Evolutionary conservation across 73 alveolate genomes (phyloP).

Genomic region (Blepharisma stoltei): DNA sequence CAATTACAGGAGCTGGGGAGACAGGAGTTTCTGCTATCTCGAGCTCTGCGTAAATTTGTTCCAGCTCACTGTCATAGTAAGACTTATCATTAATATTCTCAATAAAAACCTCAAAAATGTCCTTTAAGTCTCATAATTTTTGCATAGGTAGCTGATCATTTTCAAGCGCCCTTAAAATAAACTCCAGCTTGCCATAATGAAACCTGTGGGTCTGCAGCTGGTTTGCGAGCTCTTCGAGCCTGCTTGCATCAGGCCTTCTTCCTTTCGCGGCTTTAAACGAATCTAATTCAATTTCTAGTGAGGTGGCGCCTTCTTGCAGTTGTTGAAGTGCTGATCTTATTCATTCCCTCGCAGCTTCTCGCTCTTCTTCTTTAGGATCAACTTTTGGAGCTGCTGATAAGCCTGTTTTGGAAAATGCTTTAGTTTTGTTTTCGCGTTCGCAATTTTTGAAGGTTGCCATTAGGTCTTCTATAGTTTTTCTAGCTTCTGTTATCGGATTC

Average conservation of each 20-base stretch:
- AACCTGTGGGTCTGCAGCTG: not conserved
- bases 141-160: not conserved
- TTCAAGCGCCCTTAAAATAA: not conserved
- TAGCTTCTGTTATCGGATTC: constrained; percentile 31
- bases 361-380: constrained; percentile 18
- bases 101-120: not conserved
- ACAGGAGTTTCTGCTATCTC: not conserved
- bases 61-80: not conserved
- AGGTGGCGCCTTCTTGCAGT: constrained; percentile 27
- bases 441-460: constrained; percentile 53
- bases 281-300: constrained; percentile 13
- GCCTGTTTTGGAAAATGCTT: constrained; percentile 50
- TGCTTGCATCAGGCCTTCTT: constrained; percentile 31
- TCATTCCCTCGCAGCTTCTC: not conserved
- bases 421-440: constrained; percentile 53
- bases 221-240: constrained; percentile 27
- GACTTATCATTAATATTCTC: no score
- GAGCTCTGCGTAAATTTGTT: not conserved
- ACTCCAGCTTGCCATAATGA: constrained; percentile 7
- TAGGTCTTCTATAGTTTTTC: constrained; percentile 48
- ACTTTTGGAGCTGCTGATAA: constrained; percentile 32
- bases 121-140: not conserved
- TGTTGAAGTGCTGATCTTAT: not conserved
- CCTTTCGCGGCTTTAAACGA: constrained; percentile 9
- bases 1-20: no score